These are phyloP conservation scores for Penicillium manginii DNA, from an alignment of 495 filamentous ascomycete species.

Conservation along the genomic window DNA sequence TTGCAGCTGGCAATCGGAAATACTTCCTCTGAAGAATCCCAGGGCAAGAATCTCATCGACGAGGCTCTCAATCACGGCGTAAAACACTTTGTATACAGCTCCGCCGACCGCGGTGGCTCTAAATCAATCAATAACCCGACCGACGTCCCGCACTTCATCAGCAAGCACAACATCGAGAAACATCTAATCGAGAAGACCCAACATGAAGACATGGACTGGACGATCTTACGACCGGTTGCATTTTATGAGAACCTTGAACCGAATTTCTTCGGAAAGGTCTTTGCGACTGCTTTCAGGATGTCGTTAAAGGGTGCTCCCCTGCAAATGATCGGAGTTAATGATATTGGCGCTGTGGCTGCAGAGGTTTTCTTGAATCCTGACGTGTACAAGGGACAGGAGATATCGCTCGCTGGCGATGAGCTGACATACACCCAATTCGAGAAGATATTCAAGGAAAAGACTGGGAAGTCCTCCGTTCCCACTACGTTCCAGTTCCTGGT, in stretches of 20 bases:
- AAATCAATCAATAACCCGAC: constrained; percentile 60
- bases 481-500: constrained; percentile 48
- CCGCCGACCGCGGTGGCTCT: constrained; percentile 69
- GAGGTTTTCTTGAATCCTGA: constrained; percentile 59
- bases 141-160: constrained; percentile 62
- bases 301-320: constrained; percentile 54
- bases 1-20: constrained; percentile 10
- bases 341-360: constrained; percentile 69
- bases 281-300: constrained; percentile 55
- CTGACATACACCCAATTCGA: constrained; percentile 54
- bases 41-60: constrained; percentile 67
- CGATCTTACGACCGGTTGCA: constrained; percentile 63
- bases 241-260: constrained; percentile 70
- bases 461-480: constrained; percentile 50
- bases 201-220: constrained; percentile 56
- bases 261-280: constrained; percentile 61
- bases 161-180: constrained; percentile 67
- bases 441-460: constrained; percentile 52
- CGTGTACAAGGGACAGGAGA: constrained; percentile 45
- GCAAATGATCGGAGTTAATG: constrained; percentile 59
- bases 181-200: constrained; percentile 54
- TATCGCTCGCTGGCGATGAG: constrained; percentile 64
- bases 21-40: constrained; percentile 54
- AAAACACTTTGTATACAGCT: constrained; percentile 66
- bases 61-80: constrained; percentile 59